These are phyloP conservation scores for Chenopodium quinoa DNA, from an alignment of 148 eudicot species.

Conservation along the genomic window DNA sequence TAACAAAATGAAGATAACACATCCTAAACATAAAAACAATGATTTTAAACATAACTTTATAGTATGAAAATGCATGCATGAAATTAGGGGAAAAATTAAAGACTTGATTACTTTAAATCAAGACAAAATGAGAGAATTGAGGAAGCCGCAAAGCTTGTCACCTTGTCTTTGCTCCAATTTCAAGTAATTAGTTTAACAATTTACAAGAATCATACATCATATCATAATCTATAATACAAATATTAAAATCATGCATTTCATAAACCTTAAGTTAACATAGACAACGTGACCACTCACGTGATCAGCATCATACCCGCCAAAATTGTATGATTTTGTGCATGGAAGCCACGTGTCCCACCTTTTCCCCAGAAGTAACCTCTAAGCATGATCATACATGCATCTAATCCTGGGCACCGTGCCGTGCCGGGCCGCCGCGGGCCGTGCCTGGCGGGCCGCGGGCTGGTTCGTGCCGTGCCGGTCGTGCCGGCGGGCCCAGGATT, in stretches of 20 bases:
- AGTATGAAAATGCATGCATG: background rate
- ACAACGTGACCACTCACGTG: conserved; percentile 21
- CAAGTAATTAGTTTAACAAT: background rate
- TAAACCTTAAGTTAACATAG: background rate
- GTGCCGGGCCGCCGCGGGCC: too few species aligned
- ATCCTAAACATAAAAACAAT: background rate
- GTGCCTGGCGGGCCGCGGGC: too few species aligned
- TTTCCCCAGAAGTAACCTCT: background rate
- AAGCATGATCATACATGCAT: background rate
- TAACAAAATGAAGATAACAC: background rate
- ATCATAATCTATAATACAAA: too few species aligned
- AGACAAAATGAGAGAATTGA: background rate
- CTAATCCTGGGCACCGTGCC: too few species aligned
- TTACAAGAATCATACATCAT: background rate
- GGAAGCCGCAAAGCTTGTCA: conserved; percentile 1
- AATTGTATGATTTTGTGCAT: conserved; percentile 1
- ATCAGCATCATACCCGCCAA: background rate
- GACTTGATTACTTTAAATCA: background rate
- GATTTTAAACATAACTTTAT: background rate
- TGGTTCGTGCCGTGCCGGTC: too few species aligned
- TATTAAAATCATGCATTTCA: background rate
- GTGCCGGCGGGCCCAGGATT: too few species aligned
- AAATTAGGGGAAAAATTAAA: background rate
- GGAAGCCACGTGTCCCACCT: conserved; percentile 26
- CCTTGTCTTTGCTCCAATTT: conserved; percentile 17